Conservation (phyloP, 2,329 filamentous ascomycete species). For the Conoideocrella luteorostrata region DNA sequence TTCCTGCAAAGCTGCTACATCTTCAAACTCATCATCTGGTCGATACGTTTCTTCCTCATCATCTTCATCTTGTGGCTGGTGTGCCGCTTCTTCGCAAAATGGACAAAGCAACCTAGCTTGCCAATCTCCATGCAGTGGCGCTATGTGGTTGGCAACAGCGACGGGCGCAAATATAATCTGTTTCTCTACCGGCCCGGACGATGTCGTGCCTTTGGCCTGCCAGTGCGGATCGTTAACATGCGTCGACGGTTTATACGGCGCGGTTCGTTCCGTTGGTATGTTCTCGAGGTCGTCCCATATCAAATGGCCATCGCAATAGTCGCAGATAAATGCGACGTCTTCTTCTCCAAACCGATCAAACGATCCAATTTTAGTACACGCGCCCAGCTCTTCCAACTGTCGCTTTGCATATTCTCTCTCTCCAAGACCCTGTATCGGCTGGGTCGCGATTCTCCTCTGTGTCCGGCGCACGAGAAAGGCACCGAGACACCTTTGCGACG, state of each 20-base stretch:
- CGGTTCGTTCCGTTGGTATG: constrained; percentile 41
- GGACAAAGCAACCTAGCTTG: constrained; percentile 46
- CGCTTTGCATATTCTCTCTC: constrained; percentile 28
- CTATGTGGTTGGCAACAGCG: constrained; percentile 51
- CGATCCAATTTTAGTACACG: constrained; percentile 46
- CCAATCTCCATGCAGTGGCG: constrained; percentile 45
- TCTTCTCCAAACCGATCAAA: constrained; percentile 49
- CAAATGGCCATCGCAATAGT: constrained; percentile 55
- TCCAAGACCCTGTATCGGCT: constrained; percentile 15
- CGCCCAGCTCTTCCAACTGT: constrained; percentile 41
- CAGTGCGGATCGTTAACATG: constrained; percentile 34
- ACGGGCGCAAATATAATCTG: constrained; percentile 50
- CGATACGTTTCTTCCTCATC: constrained; percentile 44
- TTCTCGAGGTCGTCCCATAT: constrained; percentile 50
- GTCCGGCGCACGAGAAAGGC: constrained; percentile 48
- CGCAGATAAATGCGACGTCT: constrained; percentile 53
- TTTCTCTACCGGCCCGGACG: constrained; percentile 38
- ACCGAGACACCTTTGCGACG: constrained; percentile 45
- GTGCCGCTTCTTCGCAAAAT: constrained; percentile 49
- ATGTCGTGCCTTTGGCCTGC: constrained; percentile 42
- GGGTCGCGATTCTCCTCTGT: constrained; percentile 27
- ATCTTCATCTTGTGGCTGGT: constrained; percentile 34
- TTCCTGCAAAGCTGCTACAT: constrained; percentile 42
- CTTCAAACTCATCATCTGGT: constrained; percentile 45
- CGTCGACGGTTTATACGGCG: constrained; percentile 18